A percentile compares a stretch with the other conserved stretches of the same genome.
phyloP scores from a whole-genome alignment of 2,329 filamentous ascomycete genomes.

The Passalora sequoiae region DNA sequence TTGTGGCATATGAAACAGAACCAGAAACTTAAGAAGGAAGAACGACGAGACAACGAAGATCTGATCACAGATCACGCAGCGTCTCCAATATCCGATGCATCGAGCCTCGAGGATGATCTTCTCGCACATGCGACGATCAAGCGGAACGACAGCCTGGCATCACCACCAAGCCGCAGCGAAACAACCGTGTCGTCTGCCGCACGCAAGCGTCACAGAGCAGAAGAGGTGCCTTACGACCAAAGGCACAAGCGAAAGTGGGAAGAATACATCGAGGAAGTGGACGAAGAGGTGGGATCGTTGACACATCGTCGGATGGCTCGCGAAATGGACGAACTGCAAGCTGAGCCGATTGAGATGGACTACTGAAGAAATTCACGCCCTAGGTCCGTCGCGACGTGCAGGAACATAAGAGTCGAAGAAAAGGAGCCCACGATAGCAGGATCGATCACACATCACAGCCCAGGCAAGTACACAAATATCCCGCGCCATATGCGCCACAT shows the following conservation, averaged over 20 bases:
- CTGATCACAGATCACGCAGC: conserved; percentile 2
- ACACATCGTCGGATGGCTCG: conserved; percentile 43
- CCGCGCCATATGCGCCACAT: conserved; percentile 11
- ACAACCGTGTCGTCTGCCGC: conserved; percentile 13
- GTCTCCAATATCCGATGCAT: conserved; percentile 24
- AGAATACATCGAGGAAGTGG: conserved; percentile 33
- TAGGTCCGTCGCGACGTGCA: too few relatives aligned
- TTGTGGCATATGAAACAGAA: conserved; percentile 64
- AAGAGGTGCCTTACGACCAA: conserved; percentile 30
- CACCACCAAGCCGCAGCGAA: conserved; percentile 18
- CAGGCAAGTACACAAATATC: background rate
- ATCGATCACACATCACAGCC: background rate
- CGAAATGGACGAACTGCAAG: conserved; percentile 41
- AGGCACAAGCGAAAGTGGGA: conserved; percentile 36
- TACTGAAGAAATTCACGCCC: conserved; percentile 44
- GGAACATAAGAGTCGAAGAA: background rate
- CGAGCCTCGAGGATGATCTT: conserved; percentile 26
- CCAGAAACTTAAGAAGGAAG: background rate
- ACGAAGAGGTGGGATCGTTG: conserved; percentile 35
- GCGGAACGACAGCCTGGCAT: conserved; percentile 3
- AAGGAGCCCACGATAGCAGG: background rate
- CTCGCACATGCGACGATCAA: conserved; percentile 13
- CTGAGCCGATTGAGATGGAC: conserved; percentile 42
- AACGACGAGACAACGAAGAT: conserved; percentile 15
- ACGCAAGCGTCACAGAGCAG: conserved; percentile 12